Evolutionary conservation across 2,329 filamentous ascomycete species (phyloP).

Genomic region (Davidsoniella eucalypti): DNA sequence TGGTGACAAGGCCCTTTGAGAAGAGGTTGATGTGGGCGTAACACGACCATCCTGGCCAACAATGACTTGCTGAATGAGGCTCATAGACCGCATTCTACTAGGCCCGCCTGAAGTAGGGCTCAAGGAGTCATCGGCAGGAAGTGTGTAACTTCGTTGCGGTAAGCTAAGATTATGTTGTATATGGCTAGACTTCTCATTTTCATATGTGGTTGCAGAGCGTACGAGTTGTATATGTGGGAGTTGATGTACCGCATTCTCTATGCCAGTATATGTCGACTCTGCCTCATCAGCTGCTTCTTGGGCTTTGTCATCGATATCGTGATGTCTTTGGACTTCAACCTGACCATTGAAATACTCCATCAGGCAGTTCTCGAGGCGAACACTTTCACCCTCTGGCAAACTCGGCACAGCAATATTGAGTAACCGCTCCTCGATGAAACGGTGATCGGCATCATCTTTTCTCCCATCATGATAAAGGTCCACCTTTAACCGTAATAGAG

Average conservation of each 20-base stretch:
- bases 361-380: slow-evolving; percentile 79
- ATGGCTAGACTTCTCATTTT: too few relatives aligned
- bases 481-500: slow-evolving; percentile 78
- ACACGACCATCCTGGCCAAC: slow-evolving; percentile 29
- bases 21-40: slow-evolving; percentile 16
- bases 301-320: slow-evolving; percentile 1
- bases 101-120: not conserved
- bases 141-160: not conserved
- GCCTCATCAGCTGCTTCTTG: too few relatives aligned
- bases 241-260: not conserved
- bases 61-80: slow-evolving; percentile 44
- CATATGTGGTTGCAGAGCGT: not conserved
- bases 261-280: too few relatives aligned
- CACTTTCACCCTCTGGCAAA: slow-evolving; percentile 48
- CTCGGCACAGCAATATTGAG: slow-evolving; percentile 81
- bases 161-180: too few relatives aligned
- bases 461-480: slow-evolving; percentile 88
- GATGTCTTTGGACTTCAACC: slow-evolving; percentile 51
- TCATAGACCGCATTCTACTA: slow-evolving; percentile 26
- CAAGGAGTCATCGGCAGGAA: not conserved
- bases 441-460: slow-evolving; percentile 76
- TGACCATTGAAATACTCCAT: slow-evolving; percentile 91
- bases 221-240: not conserved
- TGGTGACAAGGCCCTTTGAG: slow-evolving; percentile 21
- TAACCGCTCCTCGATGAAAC: slow-evolving; percentile 79